These are phyloP conservation scores for Neovahlkampfia damariscottae DNA, from an alignment of 78 protist species.

Conservation along the genomic window DNA sequence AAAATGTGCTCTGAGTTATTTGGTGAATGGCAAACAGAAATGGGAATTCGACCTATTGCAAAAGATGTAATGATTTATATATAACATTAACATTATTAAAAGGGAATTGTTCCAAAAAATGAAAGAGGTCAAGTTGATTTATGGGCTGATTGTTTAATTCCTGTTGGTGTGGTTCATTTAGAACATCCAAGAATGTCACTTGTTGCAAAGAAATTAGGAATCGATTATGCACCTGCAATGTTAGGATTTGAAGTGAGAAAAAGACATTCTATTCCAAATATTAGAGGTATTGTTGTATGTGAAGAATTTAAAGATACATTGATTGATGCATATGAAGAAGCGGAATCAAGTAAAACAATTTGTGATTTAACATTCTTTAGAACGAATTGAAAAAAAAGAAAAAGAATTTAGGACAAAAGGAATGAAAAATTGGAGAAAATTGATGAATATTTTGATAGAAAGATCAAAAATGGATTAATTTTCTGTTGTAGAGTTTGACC, in stretches of 20 bases:
- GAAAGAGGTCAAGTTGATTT: constrained; percentile 3
- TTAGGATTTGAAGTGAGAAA: constrained; percentile 2
- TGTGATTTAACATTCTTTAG: too few relatives aligned
- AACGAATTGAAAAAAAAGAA: too few relatives aligned
- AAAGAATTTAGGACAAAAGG: too few relatives aligned
- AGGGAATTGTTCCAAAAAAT: constrained; percentile 2
- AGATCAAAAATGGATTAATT: too few relatives aligned
- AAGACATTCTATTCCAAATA: not conserved
- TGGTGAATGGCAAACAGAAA: not conserved
- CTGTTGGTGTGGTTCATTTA: not conserved
- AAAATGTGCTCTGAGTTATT: not conserved
- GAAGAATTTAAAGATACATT: not conserved
- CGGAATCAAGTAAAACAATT: too few relatives aligned
- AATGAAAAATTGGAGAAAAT: too few relatives aligned
- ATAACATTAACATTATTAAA: too few relatives aligned
- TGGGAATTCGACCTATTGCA: not conserved
- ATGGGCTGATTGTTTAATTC: not conserved
- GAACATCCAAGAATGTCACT: not conserved
- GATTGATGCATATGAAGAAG: not conserved
- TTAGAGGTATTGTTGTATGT: constrained; percentile 13
- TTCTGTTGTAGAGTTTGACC: too few relatives aligned
- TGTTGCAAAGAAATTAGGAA: not conserved
- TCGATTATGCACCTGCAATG: constrained; percentile 15
- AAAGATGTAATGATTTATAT: too few relatives aligned
- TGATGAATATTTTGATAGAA: too few relatives aligned